Evolutionary conservation across 1,284 basidiomycete genomes (phyloP).

Genomic region (Neolentinus lepideus): DNA sequence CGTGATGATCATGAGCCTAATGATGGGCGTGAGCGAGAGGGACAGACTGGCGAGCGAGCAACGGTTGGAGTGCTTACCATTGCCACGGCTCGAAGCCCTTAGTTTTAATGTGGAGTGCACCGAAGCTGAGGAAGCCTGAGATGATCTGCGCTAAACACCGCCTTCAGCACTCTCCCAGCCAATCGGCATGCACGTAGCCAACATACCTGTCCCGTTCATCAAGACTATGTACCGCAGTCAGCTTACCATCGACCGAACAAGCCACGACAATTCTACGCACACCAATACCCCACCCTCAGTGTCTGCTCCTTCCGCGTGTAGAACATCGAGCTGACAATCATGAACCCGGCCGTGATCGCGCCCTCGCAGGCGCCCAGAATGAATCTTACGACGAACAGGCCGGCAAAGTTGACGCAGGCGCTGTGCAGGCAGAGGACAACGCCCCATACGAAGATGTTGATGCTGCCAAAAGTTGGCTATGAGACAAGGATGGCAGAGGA

Average conservation of each 20-base stretch:
- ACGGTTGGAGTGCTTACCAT: slow-evolving; percentile 41
- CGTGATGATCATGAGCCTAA: slow-evolving; percentile 69
- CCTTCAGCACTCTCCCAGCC: background rate
- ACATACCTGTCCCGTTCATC: slow-evolving; percentile 38
- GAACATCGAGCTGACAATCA: slow-evolving; percentile 75
- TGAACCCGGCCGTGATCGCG: slow-evolving; percentile 70
- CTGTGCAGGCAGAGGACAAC: slow-evolving; percentile 57
- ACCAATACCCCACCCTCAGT: slow-evolving; percentile 72
- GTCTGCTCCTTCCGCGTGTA: slow-evolving; percentile 74
- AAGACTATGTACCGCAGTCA: slow-evolving; percentile 28
- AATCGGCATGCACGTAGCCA: background rate
- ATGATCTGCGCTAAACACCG: slow-evolving; percentile 37
- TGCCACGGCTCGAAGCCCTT: slow-evolving; percentile 56
- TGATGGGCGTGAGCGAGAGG: too few species aligned
- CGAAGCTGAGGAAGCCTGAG: slow-evolving; percentile 66
- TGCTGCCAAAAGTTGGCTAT: slow-evolving; percentile 21
- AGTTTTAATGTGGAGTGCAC: slow-evolving; percentile 53
- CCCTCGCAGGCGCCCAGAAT: slow-evolving; percentile 75
- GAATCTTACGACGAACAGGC: slow-evolving; percentile 57
- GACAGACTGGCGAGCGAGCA: slow-evolving; percentile 44
- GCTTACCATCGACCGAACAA: background rate
- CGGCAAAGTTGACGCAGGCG: slow-evolving; percentile 66
- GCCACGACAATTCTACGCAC: slow-evolving; percentile 32
- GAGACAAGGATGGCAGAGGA: background rate
- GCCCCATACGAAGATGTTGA: slow-evolving; percentile 68